Base-by-base conservation (phyloP, 768 basidiomycete genomes). In the Suillus clintonianus region DNA sequence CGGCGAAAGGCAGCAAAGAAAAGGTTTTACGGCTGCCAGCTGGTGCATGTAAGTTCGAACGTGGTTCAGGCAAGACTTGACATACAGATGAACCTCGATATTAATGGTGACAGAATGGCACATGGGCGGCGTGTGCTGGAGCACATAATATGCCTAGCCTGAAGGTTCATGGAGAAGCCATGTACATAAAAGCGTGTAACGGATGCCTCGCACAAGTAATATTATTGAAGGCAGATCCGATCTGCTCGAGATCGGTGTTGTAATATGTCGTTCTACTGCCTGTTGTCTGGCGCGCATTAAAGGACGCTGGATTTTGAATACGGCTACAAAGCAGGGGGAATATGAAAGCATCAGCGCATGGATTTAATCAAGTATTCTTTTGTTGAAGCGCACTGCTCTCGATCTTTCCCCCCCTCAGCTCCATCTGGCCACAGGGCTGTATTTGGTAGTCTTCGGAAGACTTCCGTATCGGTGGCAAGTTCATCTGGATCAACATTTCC, bases 91-190 rank as follows among this genome's bases (percentile, higher is more conserved):
- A 34, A 53, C 5, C 51, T 53, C 19, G 19, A 34, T 53, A 53
- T 53, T n/a, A 34, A 34, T 34, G 9, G 30, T n/a, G 32, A 53
- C 11, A 19, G 19, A 34, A 13, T 34, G 19, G 32, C 51, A 53
- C 51, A 53, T 53, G 51, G 32, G 32, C 11, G 6, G 56, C 56
- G 24, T 41, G 56, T 57, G 56, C 39, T 19, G 24, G 39, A 42
- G 56, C 54, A 56, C 54, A 56, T 57, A 57, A 57, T 57, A 57
- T 57, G 56, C 39, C 39, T 57, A 42, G 55, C 56, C 56, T 57
- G 37, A 19, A 41, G 17, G 24, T 57, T 57, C 56, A 57, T 41
- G 24, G 24, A 17, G 56, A 57, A 57, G 56, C 39, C 27, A 39
- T 57, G 56, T 57, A 57, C 56, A 57, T 57, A 57, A 41, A 17